These are phyloP conservation scores for Irpex lacteus DNA, from an alignment of 1,284 basidiomycete genomes.

Conservation along the genomic window DNA sequence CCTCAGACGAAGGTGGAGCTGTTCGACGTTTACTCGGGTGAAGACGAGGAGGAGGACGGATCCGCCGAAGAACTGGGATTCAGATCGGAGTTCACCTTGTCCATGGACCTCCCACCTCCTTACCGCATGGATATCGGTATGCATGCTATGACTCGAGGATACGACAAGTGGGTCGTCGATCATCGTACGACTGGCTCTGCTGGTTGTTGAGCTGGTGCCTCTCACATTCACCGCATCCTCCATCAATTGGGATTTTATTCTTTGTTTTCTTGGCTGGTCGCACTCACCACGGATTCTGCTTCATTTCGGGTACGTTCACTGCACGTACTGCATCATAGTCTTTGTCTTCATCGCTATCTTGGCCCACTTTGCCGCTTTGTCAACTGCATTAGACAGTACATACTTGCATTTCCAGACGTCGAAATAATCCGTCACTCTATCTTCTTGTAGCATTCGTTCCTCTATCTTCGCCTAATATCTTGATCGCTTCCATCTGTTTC, in stretches of 20 bases:
- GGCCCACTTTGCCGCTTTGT: neutral
- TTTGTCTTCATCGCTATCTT: neutral
- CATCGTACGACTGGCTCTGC: neutral
- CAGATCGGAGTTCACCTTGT: conserved; percentile 24
- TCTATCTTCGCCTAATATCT: neutral
- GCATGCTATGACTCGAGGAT: neutral
- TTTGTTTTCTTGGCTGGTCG: neutral
- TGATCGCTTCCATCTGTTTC: neutral
- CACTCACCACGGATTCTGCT: neutral
- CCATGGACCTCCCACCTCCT: conserved; percentile 25
- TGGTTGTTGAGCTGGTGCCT: neutral
- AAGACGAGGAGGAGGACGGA: conserved; percentile 12
- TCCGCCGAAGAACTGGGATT: neutral
- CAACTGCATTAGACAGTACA: neutral
- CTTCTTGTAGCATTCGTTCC: neutral
- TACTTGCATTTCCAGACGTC: neutral
- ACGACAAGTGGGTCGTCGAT: neutral
- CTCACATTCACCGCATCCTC: neutral
- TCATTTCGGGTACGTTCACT: neutral
- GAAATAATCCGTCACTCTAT: neutral
- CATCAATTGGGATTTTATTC: neutral
- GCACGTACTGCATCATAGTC: neutral
- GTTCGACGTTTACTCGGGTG: conserved; percentile 18
- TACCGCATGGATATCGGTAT: conserved; percentile 2
- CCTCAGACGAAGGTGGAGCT: conserved; percentile 20